These are phyloP conservation scores for Penicillium brasilianum DNA, from an alignment of 2,329 filamentous ascomycete species.

Conservation along the genomic window DNA sequence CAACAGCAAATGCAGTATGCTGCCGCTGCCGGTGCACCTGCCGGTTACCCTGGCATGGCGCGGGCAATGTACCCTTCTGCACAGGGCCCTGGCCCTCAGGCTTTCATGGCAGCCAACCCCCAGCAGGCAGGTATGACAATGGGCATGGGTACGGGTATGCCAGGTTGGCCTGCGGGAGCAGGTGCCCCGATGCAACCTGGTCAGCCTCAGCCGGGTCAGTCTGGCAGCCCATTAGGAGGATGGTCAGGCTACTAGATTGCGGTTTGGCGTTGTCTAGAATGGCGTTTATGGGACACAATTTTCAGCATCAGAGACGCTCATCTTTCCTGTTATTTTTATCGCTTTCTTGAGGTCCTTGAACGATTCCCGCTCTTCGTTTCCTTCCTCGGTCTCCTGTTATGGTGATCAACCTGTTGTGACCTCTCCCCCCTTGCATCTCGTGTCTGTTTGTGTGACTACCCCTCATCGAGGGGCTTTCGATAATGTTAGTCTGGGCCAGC, in stretches of 20 bases:
- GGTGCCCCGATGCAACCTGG: constrained; percentile 44
- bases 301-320: constrained; percentile 21
- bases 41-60: constrained; percentile 42
- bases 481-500: constrained; percentile 41
- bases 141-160: constrained; percentile 44
- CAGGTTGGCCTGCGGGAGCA: constrained; percentile 44
- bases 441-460: constrained; percentile 24
- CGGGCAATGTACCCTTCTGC: constrained; percentile 46
- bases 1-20: constrained; percentile 36
- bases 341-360: constrained; percentile 11
- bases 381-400: constrained; percentile 20
- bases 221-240: constrained; percentile 44
- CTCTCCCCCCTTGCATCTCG: constrained; percentile 25
- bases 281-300: constrained; percentile 27
- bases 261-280: constrained; percentile 33
- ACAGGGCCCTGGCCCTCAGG: constrained; percentile 41
- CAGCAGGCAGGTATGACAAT: constrained; percentile 45
- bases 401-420: constrained; percentile 5
- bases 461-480: constrained; percentile 20
- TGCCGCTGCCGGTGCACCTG: constrained; percentile 38
- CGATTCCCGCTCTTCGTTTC: constrained; percentile 6
- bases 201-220: constrained; percentile 46
- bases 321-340: constrained; percentile 10
- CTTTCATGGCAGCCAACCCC: constrained; percentile 41
- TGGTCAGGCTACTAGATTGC: constrained; percentile 45